phyloP scores from a whole-genome alignment of 1,139 yeast genomes.

The Candida neerlandica region DNA sequence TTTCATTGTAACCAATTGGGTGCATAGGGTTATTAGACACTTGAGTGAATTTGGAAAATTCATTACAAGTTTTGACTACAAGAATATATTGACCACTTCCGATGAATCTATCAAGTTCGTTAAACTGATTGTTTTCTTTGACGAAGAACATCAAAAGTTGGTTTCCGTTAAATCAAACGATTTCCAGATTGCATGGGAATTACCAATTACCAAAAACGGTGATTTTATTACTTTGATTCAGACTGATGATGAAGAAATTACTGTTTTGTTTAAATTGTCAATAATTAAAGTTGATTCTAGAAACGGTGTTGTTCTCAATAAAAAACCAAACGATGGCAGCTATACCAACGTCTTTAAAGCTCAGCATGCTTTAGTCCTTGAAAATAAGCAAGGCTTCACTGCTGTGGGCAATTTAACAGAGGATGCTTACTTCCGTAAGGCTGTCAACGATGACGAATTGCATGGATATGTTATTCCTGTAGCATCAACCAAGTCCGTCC shows the following conservation, averaged over 20 bases:
- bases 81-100: conserved; percentile 9
- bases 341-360: conserved; percentile 10
- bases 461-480: conserved; percentile 26
- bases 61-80: conserved; percentile 17
- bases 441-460: conserved; percentile 16
- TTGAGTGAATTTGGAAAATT: conserved; percentile 37
- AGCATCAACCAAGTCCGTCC: conserved; percentile 12
- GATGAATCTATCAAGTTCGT: conserved; percentile 29
- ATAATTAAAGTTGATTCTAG: conserved; percentile 24
- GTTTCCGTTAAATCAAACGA: conserved; percentile 35
- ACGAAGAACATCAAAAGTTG: conserved; percentile 22
- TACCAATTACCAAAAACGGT: conserved; percentile 15
- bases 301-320: conserved; percentile 24
- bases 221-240: conserved; percentile 21
- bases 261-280: conserved; percentile 24
- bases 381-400: conserved; percentile 7
- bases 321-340: conserved; percentile 7
- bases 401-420: not conserved
- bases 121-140: conserved; percentile 35
- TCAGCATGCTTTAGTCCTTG: conserved; percentile 13
- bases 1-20: conserved; percentile 31
- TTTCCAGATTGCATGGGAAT: conserved; percentile 33
- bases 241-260: conserved; percentile 18
- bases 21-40: conserved; percentile 36
- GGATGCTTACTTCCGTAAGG: conserved; percentile 20